A percentile compares a stretch with the other conserved stretches of the same genome.
Conservation (phyloP, 805 yeast genomes). For the Cyberlindnera misumaiensis region DNA sequence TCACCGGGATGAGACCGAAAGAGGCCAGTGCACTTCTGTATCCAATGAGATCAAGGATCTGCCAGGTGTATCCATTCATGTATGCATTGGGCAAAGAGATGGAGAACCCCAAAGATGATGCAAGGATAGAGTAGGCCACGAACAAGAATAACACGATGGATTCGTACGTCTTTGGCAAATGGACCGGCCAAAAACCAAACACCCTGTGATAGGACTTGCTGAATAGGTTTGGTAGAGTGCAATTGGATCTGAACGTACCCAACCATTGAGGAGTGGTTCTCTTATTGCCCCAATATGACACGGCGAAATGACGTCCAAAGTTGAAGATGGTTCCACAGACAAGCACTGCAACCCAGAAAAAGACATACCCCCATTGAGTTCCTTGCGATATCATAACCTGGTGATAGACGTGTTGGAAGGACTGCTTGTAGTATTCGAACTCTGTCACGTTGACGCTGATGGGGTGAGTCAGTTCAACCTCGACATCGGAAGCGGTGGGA, state of each 20-base stretch:
- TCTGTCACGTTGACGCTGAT: slow-evolving; percentile 26
- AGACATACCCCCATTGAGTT: slow-evolving; percentile 40
- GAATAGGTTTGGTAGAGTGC: slow-evolving; percentile 25
- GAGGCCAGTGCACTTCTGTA: slow-evolving; percentile 49
- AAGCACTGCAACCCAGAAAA: slow-evolving; percentile 34
- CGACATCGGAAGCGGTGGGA: slow-evolving; percentile 23
- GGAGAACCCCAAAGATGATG: slow-evolving; percentile 29
- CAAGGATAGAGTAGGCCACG: slow-evolving; percentile 25
- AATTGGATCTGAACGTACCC: slow-evolving; percentile 17
- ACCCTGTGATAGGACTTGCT: slow-evolving; percentile 18
- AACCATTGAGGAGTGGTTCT: slow-evolving; percentile 11
- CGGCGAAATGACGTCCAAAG: slow-evolving; percentile 21
- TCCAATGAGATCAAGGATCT: slow-evolving; percentile 34
- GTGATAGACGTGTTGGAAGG: slow-evolving; percentile 31
- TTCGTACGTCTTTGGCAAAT: slow-evolving; percentile 26
- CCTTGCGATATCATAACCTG: slow-evolving; percentile 33
- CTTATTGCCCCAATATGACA: slow-evolving; percentile 19
- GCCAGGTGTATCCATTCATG: slow-evolving; percentile 24
- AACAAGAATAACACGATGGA: slow-evolving; percentile 27
- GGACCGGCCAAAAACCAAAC: slow-evolving; percentile 22
- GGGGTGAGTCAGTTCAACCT: slow-evolving; percentile 25
- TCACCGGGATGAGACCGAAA: slow-evolving; percentile 47
- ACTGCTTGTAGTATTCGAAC: slow-evolving; percentile 27
- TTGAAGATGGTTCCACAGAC: slow-evolving; percentile 26
- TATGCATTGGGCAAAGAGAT: slow-evolving; percentile 34